Base-by-base conservation (phyloP, 2,329 filamentous ascomycete species). In the Arthrobotrys entomopaga region DNA sequence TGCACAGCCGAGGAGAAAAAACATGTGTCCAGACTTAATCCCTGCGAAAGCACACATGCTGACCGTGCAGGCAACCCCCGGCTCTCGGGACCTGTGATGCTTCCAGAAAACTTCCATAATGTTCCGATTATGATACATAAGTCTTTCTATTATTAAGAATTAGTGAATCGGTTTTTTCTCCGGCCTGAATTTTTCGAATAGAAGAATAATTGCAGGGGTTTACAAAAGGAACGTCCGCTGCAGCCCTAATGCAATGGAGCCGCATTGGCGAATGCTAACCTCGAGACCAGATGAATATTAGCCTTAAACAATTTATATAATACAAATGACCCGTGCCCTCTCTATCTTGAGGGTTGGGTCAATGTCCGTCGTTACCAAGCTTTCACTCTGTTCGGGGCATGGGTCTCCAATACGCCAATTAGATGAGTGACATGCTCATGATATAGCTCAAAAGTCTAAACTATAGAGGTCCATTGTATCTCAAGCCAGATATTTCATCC, bases 21-120 rank as follows among this genome's bases (percentile, higher is more conserved):
- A 59, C 61, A 66, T 63, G 69, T 66, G 52, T 67, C 58, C 70
- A 63, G 70, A 74, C 57, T 57, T 57, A 67, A 64, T 67, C 70
- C 70, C 59, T 74, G 70, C 70, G 63, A 66, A 53, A 24, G 19
- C 22, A 11, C 34, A 56, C 43, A 63, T 61, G 67, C 64, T 67
- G 67, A 58, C 63, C 61, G 53, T 65, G 49, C 70, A 74, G 50
- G 70, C 70, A 74, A 67, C 8, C 50, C 69, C 69, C 26, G 20
- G 70, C 52, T 53, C 56, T 20, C 10, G 1, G 29, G 22, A n/a
- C 53, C 67, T 65, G 43, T 67, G 57, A 20, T 60, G 61, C 61
- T 67, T 74, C 63, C 63, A 67, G 63, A 67, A 74, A 50, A 29
- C 16, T 66, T 74, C 57, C 26, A 58, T 67, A 26, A 49, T 64